These are phyloP conservation scores for Coniochaeta prunicola DNA, from an alignment of 2,329 filamentous ascomycete species.

Conservation along the genomic window DNA sequence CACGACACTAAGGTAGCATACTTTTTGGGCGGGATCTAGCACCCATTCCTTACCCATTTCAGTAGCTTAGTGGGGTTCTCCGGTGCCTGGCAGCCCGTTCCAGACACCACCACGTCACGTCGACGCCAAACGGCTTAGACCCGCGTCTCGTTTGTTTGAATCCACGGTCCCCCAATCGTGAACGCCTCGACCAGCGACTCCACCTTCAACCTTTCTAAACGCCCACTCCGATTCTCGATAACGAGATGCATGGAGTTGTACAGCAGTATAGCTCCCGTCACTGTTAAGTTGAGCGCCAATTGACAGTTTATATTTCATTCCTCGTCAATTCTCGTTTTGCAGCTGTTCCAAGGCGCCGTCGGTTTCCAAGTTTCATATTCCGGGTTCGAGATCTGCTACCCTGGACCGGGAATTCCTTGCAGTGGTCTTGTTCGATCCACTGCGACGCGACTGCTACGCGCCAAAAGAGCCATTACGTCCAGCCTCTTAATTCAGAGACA, in stretches of 20 bases:
- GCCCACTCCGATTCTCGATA: neutral
- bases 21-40: neutral
- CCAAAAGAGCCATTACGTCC: neutral
- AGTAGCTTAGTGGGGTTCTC: neutral
- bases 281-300: neutral
- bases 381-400: neutral
- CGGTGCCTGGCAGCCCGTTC: neutral
- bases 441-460: neutral
- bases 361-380: neutral
- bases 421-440: neutral
- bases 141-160: neutral
- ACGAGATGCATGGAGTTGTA: neutral
- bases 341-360: neutral
- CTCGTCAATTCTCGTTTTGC: neutral
- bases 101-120: neutral
- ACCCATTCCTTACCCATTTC: too few species aligned
- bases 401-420: neutral
- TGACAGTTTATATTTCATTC: neutral
- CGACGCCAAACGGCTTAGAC: neutral
- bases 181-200: neutral
- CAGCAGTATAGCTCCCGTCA: neutral
- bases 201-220: neutral
- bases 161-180: neutral
- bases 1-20: too few species aligned
- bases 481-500: neutral